Conservation (phyloP, 345 rosid species). For the Pistacia vera region DNA sequence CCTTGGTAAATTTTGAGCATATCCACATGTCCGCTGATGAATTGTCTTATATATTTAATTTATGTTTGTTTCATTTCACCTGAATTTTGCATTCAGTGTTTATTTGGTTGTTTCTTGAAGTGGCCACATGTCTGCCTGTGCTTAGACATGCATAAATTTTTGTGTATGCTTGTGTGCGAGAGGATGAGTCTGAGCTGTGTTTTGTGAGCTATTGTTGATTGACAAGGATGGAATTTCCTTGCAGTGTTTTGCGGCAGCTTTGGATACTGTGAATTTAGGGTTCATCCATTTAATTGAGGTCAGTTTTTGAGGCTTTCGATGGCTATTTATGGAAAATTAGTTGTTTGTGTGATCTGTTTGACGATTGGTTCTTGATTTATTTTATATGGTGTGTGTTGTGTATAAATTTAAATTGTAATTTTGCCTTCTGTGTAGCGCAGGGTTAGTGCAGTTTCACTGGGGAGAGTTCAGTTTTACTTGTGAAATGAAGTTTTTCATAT, state of each 20-base stretch:
- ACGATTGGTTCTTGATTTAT: constrained; percentile 10
- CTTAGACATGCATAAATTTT: not conserved
- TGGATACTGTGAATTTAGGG: constrained; percentile 21
- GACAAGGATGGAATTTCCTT: constrained; percentile 39
- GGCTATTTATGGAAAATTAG: constrained; percentile 23
- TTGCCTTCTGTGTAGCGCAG: constrained; percentile 18
- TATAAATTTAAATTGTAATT: constrained; percentile 13
- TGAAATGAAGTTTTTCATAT: constrained; percentile 5
- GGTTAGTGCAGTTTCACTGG: not conserved
- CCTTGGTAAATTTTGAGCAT: not conserved
- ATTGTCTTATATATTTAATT: not conserved
- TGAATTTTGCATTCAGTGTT: not conserved
- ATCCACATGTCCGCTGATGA: not conserved
- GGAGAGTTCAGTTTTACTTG: constrained; percentile 3
- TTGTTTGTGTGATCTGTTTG: constrained; percentile 7
- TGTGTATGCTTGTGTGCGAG: constrained; percentile 3
- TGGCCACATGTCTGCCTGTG: not conserved
- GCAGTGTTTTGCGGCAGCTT: constrained; percentile 42
- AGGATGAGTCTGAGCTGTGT: constrained; percentile 35
- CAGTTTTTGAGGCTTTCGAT: constrained; percentile 20
- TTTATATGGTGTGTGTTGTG: not conserved
- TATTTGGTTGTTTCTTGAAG: not conserved
- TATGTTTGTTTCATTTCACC: not conserved
- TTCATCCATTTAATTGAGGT: constrained; percentile 27
- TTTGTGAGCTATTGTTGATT: constrained; percentile 29